Evolutionary conservation across 306 rosid species (phyloP).

Genomic region (barrel medic (Medicago truncatula)): MtrunA17r5.0-ANR NC_053049.1:10906001-10906500

Average conservation of each 20-base stretch:
- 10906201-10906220: neutral
- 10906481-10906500: neutral
- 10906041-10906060: neutral
- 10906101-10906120: neutral
- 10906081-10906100: neutral
- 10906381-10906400: neutral
- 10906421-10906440: neutral
- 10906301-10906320: conserved; percentile 9
- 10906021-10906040: neutral
- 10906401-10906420: neutral
- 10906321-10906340: neutral
- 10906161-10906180: neutral
- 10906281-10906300: neutral
- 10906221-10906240: conserved; percentile 2
- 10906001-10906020: conserved; percentile 7
- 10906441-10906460: conserved; percentile 11
- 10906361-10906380: neutral
- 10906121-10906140: conserved; percentile 6
- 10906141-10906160: conserved; percentile 19
- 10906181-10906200: neutral
- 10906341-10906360: neutral
- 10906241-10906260: conserved; percentile 27
- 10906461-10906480: conserved; percentile 21
- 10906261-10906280: neutral
- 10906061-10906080: neutral